Evolutionary conservation across 2,329 filamentous ascomycete species (phyloP).

Genomic region (Chaetomiaceae sp.): DNA sequence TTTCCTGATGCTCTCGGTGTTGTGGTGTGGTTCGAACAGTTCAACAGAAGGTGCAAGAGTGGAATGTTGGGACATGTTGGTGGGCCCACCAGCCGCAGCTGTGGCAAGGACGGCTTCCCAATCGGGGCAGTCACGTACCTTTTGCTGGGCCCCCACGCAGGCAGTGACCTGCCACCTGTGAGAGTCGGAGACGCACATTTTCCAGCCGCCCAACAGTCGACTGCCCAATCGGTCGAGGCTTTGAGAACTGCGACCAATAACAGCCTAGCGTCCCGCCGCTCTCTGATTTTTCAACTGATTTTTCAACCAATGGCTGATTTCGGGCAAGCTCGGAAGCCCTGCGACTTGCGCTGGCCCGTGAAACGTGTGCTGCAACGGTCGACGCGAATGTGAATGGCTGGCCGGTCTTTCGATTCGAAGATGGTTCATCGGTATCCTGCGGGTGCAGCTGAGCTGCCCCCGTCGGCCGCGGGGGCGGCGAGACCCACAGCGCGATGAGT

Average conservation of each 20-base stretch:
- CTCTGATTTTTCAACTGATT: neutral
- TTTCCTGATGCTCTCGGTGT: too few species aligned
- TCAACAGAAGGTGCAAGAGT: conserved; percentile 1
- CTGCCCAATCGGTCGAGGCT: conserved; percentile 22
- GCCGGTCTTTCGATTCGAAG: too few species aligned
- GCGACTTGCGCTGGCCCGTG: conserved; percentile 1
- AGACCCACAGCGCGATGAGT: too few species aligned
- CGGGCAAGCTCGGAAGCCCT: conserved; percentile 10
- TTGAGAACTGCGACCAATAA: conserved; percentile 18
- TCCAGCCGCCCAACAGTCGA: too few species aligned
- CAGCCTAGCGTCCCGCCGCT: neutral
- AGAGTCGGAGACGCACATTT: too few species aligned
- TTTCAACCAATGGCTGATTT: conserved; percentile 19
- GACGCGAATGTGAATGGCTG: conserved; percentile 4
- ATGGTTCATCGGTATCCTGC: neutral
- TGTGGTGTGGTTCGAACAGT: too few species aligned
- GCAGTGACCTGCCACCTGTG: conserved; percentile 8
- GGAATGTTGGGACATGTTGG: conserved; percentile 12
- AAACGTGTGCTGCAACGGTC: neutral
- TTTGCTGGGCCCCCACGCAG: conserved; percentile 10
- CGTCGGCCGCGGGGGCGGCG: neutral
- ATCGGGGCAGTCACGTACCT: neutral
- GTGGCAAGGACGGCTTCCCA: conserved; percentile 4
- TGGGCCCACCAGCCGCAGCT: conserved; percentile 15
- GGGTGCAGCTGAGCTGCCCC: neutral